Evolutionary conservation across 1,284 basidiomycete species (phyloP), one percentile per base, ranked within the genome.

Genomic region (Calocybe gambosa): DNA sequence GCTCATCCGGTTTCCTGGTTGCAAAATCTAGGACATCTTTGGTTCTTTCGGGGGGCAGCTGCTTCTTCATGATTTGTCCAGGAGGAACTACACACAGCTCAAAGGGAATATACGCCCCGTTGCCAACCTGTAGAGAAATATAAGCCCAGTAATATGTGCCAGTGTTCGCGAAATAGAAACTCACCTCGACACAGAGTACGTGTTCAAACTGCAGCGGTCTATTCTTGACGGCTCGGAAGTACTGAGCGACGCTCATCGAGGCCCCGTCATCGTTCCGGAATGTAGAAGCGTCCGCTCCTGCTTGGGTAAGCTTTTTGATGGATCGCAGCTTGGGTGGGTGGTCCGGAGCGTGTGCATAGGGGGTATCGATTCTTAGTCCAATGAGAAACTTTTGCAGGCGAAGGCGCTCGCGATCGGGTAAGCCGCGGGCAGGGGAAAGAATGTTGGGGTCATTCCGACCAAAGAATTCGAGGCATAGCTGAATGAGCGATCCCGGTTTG

Each of bases 11-110:
- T 40, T 60, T 74, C 66, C 80, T 82, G 0, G 82, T 86, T 0
- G 86, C 75, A 53, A 89, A 89, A 0, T 74, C 70, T 0, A 87
- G 66, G 2, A 87, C 74, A 3, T 74, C 69, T 45, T 73, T 77
- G 0, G 80, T 80, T 55, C 80, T 76, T 45, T 84, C 75, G 0
- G 77, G 68, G 0, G 85, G 82, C 0, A 88, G 67, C 46, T 82
- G 78, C 55, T 81, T 84, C 19, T 77, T 70, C 71, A 86, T 77
- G 41, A 87, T 78, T 54, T 89, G 86, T 0, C 85, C 85, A 0
- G 70, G 61, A 0, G 72, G 70, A 4, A 89, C 81, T 0, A 58
- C 62, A 54, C 84, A 87, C 0, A 80, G 58, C 55, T 89, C 86
- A 0, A 88, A 58, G 0, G 85, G 85, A 7, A 85, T 67, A 33